Evolutionary conservation across 306 rosid genomes (phyloP), one percentile per base, ranked within the genome.

Genomic region (Adenanthera pavonina): DNA sequence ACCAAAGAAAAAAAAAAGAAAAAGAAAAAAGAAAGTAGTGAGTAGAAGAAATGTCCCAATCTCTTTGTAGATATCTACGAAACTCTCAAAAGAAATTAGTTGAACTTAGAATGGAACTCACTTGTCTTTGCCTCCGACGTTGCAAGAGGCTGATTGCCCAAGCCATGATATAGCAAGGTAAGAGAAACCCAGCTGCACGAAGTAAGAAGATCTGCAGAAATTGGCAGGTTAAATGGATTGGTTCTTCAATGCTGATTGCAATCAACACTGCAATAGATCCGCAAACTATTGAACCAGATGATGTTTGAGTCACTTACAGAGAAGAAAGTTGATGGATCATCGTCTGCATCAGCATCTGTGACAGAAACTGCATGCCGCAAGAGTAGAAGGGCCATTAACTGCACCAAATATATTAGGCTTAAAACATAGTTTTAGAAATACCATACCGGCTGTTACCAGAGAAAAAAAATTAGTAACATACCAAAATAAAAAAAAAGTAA

Each of bases 121-220:
- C 99, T 88, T 90, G 99, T 94, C 97, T 92, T 83, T 92, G 99
- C 69, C 97, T 94, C 62, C 97, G 88, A 12, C 94, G 98, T 85
- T 96, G 99, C 91, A 96, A 89, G 81, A 96, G 89, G 83, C 94
- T 92, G 86, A 96, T 89, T 79, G 97, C 99, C 92, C 99, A 96
- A 77, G 99, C 98, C 98, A 96, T 96, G 19, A 96, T 92, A 80
- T 96, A 96, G 89, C 97, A 96, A 78, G 99, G 99, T 81, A 96
- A 88, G 62, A 96, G 93, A 91, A 94, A 96, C 44, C 99, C 97
- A 85, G 97, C 98, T 40, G 97, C 98, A 25, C 97, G 90, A 76
- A 96, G 98, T 88, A 96, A 86, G 91, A 93, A 95, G 75, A 95
- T 92, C 99, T 95, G 89, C 72, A 49, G 44, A 61, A 56, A 76